Evolutionary conservation across 306 rosid genomes (phyloP), one percentile per base, ranked within the genome.

Genomic region (Malus fusca): DNA sequence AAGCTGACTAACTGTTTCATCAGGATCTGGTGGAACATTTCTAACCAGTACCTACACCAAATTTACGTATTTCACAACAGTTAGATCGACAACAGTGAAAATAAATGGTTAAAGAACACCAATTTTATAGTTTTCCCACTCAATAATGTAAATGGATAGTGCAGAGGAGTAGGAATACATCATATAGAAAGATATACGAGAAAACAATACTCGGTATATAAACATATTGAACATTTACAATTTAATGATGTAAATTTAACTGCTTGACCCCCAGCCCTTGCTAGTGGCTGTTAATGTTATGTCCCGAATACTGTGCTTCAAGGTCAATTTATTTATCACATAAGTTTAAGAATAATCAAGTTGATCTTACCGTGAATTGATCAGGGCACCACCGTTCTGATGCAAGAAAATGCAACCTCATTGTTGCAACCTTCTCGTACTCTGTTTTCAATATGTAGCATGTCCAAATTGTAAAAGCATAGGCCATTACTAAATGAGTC

Each of bases 401-500:
- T 72, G 95, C 96, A 46, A 95, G 91, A 81, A 95, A 95, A 78
- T 87, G 93, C 77, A 89, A 83, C 87, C 99, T 88, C 99, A 95
- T 90, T 59, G 88, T 67, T 33, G 99, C 96, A 82, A 92, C 88
- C 25, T 71, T 85, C 75, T 89, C 89, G 71, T 95, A 95, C 88
- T 95, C 99, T 84, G 79, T 88, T 79, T 84, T 90, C 84, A 95
- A 84, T 71, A 89, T 84, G 80, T 88, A 90, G 84, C 96, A 95
- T 28, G 97, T 88, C 97, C 97, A 95, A 75, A 92, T 87, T 71
- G 99, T 92, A 87, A 95, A 95, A 70, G 82, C 93, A 85, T 95
- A 95, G 60, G 97, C 97, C 97, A 95, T 95, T 74, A 88, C 88
- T 85, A 92, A 80, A 84, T 95, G 99, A 75, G 99, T 90, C 99